Evolutionary conservation across 352 stramenopile genomes (phyloP), one percentile per base, ranked within the genome.

Genomic region (Phytopythium chamaehyphon): DNA sequence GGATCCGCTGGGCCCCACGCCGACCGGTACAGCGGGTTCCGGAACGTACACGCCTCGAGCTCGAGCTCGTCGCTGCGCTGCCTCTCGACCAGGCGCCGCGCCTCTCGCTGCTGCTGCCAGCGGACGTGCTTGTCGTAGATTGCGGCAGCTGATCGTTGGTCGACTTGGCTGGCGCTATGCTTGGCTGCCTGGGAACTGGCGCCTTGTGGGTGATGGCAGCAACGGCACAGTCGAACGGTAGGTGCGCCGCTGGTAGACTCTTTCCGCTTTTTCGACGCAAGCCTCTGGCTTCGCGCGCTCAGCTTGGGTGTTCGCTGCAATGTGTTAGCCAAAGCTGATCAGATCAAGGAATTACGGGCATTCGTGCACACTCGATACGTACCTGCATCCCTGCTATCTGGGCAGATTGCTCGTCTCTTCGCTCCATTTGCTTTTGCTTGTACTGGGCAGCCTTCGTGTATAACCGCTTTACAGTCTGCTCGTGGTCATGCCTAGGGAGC

Each of bases 91-190:
- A 35, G 54, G 21, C 62, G 60, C 40, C 59, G 57, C 2, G 48
- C 55, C 23, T 88, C 64, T 28, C 79, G 86, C 23, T 59, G 48
- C 14, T 66, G 50, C 55, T 86, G 82, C 80, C 80, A 91, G 22
- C 66, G 62, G 1, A 88, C 19, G 22, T 91, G 80, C 8, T 73
- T 69, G 5, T 73, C 56, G 48, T 83, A 91, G 22, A 91, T 83
- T 15, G 58, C 60, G 6, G 49, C 51, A 7, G 80, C 77, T 15
- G 73, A 51, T 2, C 54, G 47, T 26, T 46, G 9, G 14, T 59
- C 67, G 1, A 80, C 54, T 35, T 43, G 51, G 22, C 51, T 38
- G 35, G 35, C 36, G 38, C 54, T 16, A 43, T 47, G 24, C 26
- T 57, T 12, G 35, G 36, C 11, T 50, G 42, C 11, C 36, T 55